These are phyloP conservation scores for Dillenia suffruticosa DNA, from an alignment of 164 flowering plant genomes.

Conservation along the genomic window DNA sequence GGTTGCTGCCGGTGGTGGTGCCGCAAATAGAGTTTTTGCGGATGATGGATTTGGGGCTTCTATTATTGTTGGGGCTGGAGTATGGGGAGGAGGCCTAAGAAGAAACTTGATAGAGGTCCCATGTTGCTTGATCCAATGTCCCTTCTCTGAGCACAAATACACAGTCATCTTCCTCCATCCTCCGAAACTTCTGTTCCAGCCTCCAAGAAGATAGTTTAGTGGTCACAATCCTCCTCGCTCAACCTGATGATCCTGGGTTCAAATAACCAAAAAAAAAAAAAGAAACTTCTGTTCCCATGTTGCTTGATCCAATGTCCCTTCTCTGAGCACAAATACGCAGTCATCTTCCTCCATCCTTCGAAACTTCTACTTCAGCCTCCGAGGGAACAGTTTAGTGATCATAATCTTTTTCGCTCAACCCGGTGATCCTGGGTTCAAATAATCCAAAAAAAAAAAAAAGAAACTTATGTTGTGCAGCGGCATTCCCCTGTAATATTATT, in stretches of 20 bases:
- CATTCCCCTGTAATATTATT: slow-evolving; percentile 37
- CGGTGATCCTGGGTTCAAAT: too few species aligned
- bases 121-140: slow-evolving; percentile 34
- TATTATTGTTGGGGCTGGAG: slow-evolving; percentile 1
- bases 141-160: slow-evolving; percentile 49
- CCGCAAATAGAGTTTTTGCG: background rate
- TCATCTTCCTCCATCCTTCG: slow-evolving; percentile 35
- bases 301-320: slow-evolving; percentile 43
- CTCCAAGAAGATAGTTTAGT: too few species aligned
- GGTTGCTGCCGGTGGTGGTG: too few species aligned
- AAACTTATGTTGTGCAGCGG: slow-evolving; percentile 46
- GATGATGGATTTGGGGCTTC: slow-evolving; percentile 1
- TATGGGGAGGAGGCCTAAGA: background rate
- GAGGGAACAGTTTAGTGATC: too few species aligned
- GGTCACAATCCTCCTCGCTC: too few species aligned
- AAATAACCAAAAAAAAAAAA: too few species aligned
- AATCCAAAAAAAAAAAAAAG: too few species aligned
- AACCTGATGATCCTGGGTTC: too few species aligned
- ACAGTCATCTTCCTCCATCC: slow-evolving; percentile 37
- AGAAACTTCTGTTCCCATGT: too few species aligned
- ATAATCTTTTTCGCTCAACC: too few species aligned
- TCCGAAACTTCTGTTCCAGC: slow-evolving; percentile 26
- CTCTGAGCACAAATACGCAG: slow-evolving; percentile 39
- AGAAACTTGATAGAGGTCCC: slow-evolving; percentile 9
- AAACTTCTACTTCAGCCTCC: slow-evolving; percentile 30